Evolutionary conservation across 2,329 filamentous ascomycete genomes (phyloP).

Genomic region (Sarocladium kiliense): DNA sequence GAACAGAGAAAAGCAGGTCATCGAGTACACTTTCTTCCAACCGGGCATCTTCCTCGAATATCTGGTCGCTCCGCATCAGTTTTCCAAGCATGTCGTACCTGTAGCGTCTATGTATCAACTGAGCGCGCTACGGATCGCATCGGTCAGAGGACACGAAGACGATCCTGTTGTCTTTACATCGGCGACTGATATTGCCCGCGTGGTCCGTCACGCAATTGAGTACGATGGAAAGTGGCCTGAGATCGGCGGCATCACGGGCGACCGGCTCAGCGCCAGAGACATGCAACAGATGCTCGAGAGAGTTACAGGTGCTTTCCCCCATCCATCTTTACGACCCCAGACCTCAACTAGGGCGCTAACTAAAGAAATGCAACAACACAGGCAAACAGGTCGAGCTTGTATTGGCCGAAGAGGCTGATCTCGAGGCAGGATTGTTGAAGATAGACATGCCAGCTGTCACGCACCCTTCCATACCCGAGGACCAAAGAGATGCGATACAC

Average conservation of each 20-base stretch:
- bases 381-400: conserved; percentile 39
- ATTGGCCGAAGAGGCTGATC: conserved; percentile 39
- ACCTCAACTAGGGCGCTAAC: background rate
- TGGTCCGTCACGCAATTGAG: conserved; percentile 35
- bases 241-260: conserved; percentile 34
- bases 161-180: conserved; percentile 36
- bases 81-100: conserved; percentile 35
- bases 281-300: conserved; percentile 31
- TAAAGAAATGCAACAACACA: background rate
- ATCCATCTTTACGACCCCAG: background rate
- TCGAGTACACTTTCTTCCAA: conserved; percentile 52
- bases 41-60: conserved; percentile 50
- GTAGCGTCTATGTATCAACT: conserved; percentile 32
- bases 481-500: background rate
- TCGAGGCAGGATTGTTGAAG: conserved; percentile 15
- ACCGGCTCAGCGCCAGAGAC: conserved; percentile 24
- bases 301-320: conserved; percentile 28
- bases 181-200: conserved; percentile 32
- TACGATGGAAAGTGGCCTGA: conserved; percentile 36
- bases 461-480: background rate
- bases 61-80: conserved; percentile 41
- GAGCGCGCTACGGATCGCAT: conserved; percentile 32
- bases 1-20: conserved; percentile 35
- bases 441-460: background rate
- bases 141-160: conserved; percentile 35